Evolutionary conservation across 2,329 filamentous ascomycete genomes (phyloP), one percentile per base, ranked within the genome.

Genomic region (Clarireedia homoeocarpa): DNA sequence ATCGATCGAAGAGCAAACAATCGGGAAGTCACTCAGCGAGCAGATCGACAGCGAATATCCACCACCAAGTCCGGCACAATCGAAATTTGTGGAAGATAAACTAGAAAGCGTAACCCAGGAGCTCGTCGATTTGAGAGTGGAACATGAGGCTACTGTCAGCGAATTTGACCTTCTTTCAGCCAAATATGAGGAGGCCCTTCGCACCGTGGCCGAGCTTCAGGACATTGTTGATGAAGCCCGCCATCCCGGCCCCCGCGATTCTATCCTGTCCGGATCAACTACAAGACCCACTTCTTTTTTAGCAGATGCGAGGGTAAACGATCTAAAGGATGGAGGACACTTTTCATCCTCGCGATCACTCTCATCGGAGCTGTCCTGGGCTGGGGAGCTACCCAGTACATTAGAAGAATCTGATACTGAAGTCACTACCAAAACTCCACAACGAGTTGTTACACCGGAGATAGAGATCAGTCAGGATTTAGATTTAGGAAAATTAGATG

Each of bases 301-400:
- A 82, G 90, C 84, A 60, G 85, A 91, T 68, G 77, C 79, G 66
- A 84, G 83, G 74, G 82, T 84, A 67, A 86, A 81, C 73, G 86
- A 84, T 69, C 75, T 82, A 70, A 91, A 85, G 74, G 80, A 84
- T 78, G 75, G 73, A 63, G 74, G 76, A 72, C 83, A 83, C 73
- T 79, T 77, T 68, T 89, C 88, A 72, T 91, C 88, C 67, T 91
- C 90, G 75, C 90, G 86, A 71, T 96, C 91, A 68, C 86, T 96
- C 65, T 96, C 90, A 63, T 94, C 90, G 74, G 94, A 97, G 75
- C 81, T 96, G 71, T 95, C 89, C 67, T 95, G 87, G 71, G 89
- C 83, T 77, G 83, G 87, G 80, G 88, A 88, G 67, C 89, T 87
- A 69, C 82, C 83, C 65, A 77, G 78, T 65, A 85, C 83, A 61